Evolutionary conservation across 495 filamentous ascomycete genomes (phyloP), one percentile per base, ranked within the genome.

Genomic region (Lichenothelia convexa): DNA sequence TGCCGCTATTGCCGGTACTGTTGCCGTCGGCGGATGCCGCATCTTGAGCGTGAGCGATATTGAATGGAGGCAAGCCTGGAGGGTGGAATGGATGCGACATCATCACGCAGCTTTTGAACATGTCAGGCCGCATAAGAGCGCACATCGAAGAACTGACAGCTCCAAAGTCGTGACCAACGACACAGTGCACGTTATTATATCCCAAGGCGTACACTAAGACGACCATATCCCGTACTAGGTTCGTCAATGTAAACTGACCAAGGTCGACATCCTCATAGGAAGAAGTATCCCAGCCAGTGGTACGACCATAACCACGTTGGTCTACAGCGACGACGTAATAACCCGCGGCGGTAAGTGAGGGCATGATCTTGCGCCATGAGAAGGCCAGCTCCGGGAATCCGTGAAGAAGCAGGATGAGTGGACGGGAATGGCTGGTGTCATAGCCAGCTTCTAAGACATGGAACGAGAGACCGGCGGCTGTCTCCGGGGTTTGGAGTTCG

Each of bases 131-230:
- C 43, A 67, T 67, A 15, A 78, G 49, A 0, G 71, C 75, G 38
- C 68, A 70, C 58, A 68, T 60, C 11, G 68, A 59, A 0, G 73
- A 65, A 19, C 60, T 61, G 0, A 76, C 63, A 18, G 61, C 71
- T 13, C 75, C 75, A 39, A 71, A 75, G 50, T 81, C 75, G 46
- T 81, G 75, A 17, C 76, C 74, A 5, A 76, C 56, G 21, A 81
- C 58, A 45, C 71, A 71, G n/a, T 57, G 40, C 5, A 71, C 73
- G 19, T 64, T 49, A 6, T 51, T 50, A 43, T 76, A 73, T 0
- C 73, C 73, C 23, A 80, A 55, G 1, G 61, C 65, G 48, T 73
- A 57, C 0, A 76, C 71, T 0, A 79, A 60, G 21, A 66, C 57
- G 1, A 80, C 59, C 15, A 70, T 53, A 46, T 81, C 75, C 6